Percentiles rank a stretch among this genome's conserved stretches.
Conservation (phyloP, 75 land plant species). For the Ceratopteris richardii region DNA sequence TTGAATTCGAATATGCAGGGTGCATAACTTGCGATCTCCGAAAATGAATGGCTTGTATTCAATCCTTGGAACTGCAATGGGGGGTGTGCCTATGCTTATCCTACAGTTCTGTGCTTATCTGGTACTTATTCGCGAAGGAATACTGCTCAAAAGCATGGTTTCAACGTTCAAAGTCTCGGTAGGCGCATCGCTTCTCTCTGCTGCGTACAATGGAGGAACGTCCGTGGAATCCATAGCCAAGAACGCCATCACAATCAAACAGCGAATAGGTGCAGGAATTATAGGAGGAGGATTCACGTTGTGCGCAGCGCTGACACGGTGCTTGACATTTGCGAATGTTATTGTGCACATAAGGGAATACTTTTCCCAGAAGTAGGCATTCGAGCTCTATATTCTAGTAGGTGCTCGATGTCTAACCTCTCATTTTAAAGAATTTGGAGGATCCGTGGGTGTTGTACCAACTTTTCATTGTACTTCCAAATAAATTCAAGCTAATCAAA, state of each 20-base stretch:
- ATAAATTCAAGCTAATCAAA: too few relatives aligned
- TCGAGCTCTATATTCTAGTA: too few relatives aligned
- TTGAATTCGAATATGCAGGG: constrained; percentile 7
- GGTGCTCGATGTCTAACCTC: too few relatives aligned
- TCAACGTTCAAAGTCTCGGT: constrained; percentile 5
- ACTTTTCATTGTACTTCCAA: too few relatives aligned
- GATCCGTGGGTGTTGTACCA: too few relatives aligned
- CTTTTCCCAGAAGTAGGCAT: not conserved
- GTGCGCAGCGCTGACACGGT: not conserved
- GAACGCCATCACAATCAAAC: not conserved
- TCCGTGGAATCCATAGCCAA: constrained; percentile 3
- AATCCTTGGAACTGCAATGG: constrained; percentile 3
- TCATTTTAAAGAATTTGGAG: too few relatives aligned
- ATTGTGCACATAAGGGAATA: not conserved
- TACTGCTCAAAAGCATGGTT: not conserved
- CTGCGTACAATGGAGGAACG: constrained; percentile 9
- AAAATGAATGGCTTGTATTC: constrained; percentile 10
- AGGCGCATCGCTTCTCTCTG: constrained; percentile 3
- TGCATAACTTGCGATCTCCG: not conserved
- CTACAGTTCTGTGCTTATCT: constrained; percentile 1
- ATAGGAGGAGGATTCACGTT: not conserved
- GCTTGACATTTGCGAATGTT: not conserved
- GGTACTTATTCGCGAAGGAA: not conserved
- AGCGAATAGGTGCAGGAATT: not conserved
- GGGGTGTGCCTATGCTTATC: constrained; percentile 6